phyloP scores from a whole-genome alignment of 331 rosid genomes.

The Telfairia occidentalis region DNA sequence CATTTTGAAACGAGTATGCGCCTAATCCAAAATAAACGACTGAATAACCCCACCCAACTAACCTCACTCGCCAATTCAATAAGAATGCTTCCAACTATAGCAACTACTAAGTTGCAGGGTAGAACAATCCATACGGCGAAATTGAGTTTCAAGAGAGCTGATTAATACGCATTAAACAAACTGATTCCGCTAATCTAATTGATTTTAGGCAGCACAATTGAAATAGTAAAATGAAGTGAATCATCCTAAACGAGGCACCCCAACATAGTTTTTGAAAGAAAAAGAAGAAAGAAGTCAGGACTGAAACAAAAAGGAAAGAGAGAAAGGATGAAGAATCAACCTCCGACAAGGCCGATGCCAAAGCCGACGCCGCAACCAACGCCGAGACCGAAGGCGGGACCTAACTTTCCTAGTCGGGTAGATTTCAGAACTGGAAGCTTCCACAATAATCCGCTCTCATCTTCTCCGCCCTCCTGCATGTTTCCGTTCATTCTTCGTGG shows the following conservation, averaged over 20 bases:
- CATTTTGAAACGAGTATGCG: not conserved
- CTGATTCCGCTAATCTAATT: not conserved
- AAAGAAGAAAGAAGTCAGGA: too few species aligned
- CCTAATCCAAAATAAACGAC: not conserved
- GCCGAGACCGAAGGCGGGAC: constrained; percentile 80
- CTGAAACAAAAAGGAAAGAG: not conserved
- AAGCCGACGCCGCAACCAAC: constrained; percentile 77
- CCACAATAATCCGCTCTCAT: constrained; percentile 55
- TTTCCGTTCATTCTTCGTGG: constrained; percentile 11
- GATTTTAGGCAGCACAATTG: not conserved
- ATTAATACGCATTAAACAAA: not conserved
- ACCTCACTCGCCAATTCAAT: not conserved
- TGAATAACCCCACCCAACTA: not conserved
- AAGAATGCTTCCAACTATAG: not conserved
- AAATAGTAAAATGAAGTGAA: not conserved
- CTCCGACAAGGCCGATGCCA: constrained; percentile 83
- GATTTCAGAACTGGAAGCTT: constrained; percentile 56
- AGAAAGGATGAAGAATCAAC: constrained; percentile 7
- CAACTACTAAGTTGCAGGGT: not conserved
- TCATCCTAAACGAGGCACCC: not conserved
- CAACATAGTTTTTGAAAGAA: not conserved
- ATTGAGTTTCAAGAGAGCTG: not conserved
- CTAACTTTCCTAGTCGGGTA: constrained; percentile 49
- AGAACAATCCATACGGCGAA: not conserved
- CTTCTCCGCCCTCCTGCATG: constrained; percentile 13